Base-by-base conservation (phyloP, 805 yeast genomes). In the Candida xyloterini region DNA sequence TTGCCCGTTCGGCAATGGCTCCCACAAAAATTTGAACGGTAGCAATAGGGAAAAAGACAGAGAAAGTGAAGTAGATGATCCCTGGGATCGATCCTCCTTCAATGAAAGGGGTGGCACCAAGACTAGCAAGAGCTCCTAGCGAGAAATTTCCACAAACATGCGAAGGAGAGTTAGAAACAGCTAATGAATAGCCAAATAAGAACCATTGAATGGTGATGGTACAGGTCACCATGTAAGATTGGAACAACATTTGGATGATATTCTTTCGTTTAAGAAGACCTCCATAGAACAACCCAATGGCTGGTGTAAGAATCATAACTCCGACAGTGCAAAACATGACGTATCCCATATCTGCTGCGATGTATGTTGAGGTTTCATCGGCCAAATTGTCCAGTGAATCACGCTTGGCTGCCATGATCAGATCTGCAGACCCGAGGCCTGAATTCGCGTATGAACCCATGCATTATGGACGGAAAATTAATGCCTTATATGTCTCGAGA, bases 1-100 rank as follows among this genome's bases (percentile, higher is more conserved):
- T 53, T 14, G 73, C 66, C 47, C 76, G 57, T 52, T 70, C 76
- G 24, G 70, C 70, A 35, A 66, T 64, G 15, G 71, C 60, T 26
- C 74, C 76, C 14, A 68, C 58, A 44, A 71, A 71, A 59, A 71
- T 70, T 43, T 71, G 75, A 15, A 66, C 71, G 10, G 74, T 70
- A 9, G 77, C 76, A 29, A 74, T 59, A 7, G 78, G 73, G 56
- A 64, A 70, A 42, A 67, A 71, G 9, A 58, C 68, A 27, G 71
- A 67, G 53, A 70, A 71, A 25, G 68, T 59, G 42, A 68, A 70
- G 38, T 67, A 62, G 27, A 70, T 60, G 23, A 73, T 67, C 2
- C 76, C 66, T 6, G 79, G 78, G 38, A 71, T 67, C 4, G 73
- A 60, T 15, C 71, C 74, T 21, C 76, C 77, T 46, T 67, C 71